Evolutionary conservation across 345 rosid genomes (phyloP), one percentile per base, ranked within the genome.

Genomic region (Excoecaria agallocha): DNA sequence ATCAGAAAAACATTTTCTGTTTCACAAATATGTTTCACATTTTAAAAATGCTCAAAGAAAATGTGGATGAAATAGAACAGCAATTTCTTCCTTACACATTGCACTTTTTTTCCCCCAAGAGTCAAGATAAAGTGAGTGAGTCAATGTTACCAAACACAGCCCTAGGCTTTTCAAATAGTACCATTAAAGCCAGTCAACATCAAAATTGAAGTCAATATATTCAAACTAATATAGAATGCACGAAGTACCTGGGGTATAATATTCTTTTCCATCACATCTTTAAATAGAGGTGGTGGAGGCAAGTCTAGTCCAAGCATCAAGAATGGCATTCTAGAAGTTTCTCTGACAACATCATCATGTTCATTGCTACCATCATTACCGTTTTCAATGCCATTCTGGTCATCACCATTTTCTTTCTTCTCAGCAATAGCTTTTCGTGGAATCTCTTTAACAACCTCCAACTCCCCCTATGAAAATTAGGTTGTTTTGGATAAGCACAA

Each of bases 191-290:
- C 66, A 37, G 3, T 7, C 19, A 25, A 6, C 12, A 51, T 25
- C 8, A 15, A 5, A 43, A 43, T 6, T 68, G 4, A 13, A 25
- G 57, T 39, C 8, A 51, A 8, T 62, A 20, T 70, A 15, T 54
- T 60, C 38, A 24, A 41, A 13, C 24, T 48, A 74, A 65, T 10
- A 25, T 56, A 48, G 37, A 61, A 30, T 60, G 41, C 24, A 81
- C 6, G 10, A 43, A 43, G 12, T 41, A n/a, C 99, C 96, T 95
- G 99, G 5, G 98, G 99, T 74, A 95, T 95, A 6, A 95, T 95
- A 81, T 93, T 95, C 82, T 95, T 95, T 85, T 95, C 99, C 99
- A 95, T 91, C 77, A 93, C 96, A 70, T 95, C 99, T 86, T 90
- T 85, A 84, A 95, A 95, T 72, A 95, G 92, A 50, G 98, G 99